Conservation (phyloP, 2,329 filamentous ascomycete genomes). For the Pyricularia grisea region DNA sequence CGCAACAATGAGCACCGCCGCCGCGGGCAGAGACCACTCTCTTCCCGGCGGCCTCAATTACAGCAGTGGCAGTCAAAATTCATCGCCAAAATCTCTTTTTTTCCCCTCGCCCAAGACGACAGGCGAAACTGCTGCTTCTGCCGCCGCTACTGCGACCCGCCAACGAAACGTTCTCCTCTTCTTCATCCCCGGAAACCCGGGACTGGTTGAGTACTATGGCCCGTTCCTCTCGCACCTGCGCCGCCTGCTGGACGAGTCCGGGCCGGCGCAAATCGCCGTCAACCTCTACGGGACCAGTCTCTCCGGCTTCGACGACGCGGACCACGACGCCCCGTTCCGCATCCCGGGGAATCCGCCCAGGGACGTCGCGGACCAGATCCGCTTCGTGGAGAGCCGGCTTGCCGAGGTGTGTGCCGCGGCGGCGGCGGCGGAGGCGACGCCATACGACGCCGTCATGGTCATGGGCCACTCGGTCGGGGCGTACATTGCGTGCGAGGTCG, state of each 20-base stretch:
- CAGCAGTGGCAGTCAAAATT: background rate
- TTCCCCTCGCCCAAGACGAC: background rate
- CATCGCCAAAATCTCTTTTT: background rate
- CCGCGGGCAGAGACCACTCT: background rate
- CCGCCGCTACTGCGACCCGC: background rate
- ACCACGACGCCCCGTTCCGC: constrained; percentile 34
- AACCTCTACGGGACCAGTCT: constrained; percentile 51
- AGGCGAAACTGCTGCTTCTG: background rate
- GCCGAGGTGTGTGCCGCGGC: constrained; percentile 14
- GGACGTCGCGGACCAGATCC: constrained; percentile 44
- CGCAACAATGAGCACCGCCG: background rate
- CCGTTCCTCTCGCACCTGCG: constrained; percentile 54
- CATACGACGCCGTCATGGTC: constrained; percentile 47
- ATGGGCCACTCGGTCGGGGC: constrained; percentile 68
- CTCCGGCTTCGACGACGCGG: constrained; percentile 45
- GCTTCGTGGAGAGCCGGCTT: constrained; percentile 28
- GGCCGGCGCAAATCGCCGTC: constrained; percentile 27
- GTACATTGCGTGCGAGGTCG: constrained; percentile 62
- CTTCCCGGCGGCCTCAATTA: background rate
- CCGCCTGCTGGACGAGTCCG: constrained; percentile 36
- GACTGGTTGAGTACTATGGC: constrained; percentile 63
- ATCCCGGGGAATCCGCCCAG: constrained; percentile 30
- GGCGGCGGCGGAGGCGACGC: constrained; percentile 13
- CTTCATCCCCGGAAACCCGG: constrained; percentile 70
- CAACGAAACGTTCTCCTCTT: constrained; percentile 42